phyloP scores from a whole-genome alignment of 805 yeast genomes.

The Candida jianshihensis region DNA sequence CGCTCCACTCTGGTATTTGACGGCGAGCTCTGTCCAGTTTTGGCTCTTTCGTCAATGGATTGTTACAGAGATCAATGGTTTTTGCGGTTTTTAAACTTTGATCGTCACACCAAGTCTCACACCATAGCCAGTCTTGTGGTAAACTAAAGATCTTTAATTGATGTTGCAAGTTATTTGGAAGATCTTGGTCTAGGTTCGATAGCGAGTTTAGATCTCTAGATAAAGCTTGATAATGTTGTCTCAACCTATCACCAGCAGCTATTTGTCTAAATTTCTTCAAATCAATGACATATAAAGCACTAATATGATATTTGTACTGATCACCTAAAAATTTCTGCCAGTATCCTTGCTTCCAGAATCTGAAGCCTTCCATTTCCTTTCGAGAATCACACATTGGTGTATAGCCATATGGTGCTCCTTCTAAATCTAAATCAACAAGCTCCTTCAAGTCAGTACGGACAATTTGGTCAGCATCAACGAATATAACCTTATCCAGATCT shows the following conservation, averaged over 20 bases:
- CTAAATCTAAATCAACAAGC: constrained; percentile 56
- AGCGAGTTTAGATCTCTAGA: constrained; percentile 76
- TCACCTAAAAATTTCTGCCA: constrained; percentile 64
- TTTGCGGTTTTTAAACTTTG: constrained; percentile 55
- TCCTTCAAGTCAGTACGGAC: constrained; percentile 71
- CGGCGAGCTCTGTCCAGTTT: constrained; percentile 70
- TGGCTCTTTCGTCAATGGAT: constrained; percentile 76
- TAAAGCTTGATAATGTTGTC: constrained; percentile 78
- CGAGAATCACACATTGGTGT: constrained; percentile 85
- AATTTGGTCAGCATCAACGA: constrained; percentile 82
- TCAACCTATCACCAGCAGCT: constrained; percentile 71
- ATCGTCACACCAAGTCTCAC: constrained; percentile 87
- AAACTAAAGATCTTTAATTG: constrained; percentile 61
- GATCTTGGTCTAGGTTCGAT: constrained; percentile 83
- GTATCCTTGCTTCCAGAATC: constrained; percentile 92
- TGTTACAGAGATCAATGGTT: constrained; percentile 78
- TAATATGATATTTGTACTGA: constrained; percentile 57
- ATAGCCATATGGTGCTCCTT: constrained; percentile 82
- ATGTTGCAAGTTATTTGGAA: constrained; percentile 81
- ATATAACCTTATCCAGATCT: constrained; percentile 64
- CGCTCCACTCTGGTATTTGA: constrained; percentile 72
- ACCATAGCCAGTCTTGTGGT: constrained; percentile 87
- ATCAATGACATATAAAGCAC: constrained; percentile 82
- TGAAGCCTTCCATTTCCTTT: constrained; percentile 70
- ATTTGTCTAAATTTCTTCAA: constrained; percentile 54